Base-by-base conservation (phyloP, 2,329 filamentous ascomycete genomes). In the Thermoascus crustaceus region DNA sequence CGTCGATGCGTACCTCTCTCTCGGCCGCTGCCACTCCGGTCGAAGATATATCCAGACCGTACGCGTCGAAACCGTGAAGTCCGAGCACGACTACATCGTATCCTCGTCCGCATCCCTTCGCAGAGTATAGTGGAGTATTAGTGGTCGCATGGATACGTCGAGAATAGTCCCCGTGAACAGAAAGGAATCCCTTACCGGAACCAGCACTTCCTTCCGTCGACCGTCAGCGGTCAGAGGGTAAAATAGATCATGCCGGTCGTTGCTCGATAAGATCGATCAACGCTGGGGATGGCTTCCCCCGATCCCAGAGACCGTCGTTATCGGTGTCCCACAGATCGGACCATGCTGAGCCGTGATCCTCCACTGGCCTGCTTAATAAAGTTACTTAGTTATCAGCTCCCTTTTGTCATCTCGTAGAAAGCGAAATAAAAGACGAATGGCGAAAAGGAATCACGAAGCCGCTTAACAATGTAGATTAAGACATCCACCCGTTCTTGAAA, bases 51-150 rank as follows among this genome's bases (percentile, higher is more conserved):
- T 59, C 55, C 2, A 59, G 45, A 0, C 55, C 54, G 25, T 44
- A 50, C 1, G 39, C 51, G 20, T 57, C 50, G 19, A 55, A 57
- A 1, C 54, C 55, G 34, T 58, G 55, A 2, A 57, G 37, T 7
- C 53, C 51, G 3, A 59, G 35, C 48, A 54, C 50, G 25, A 57
- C 41, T 1, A 54, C 52, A 19, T 59, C 55, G 30, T 59, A 58
- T 5, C 55, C 55, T 20, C 43, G 40, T n/a, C 55, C 55, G 35
- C 55, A 58, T n/a, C 53, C 53, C 54, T 56, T n/a, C n/a, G 30
- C 8, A 18, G 14, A 34, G 11, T 7, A 11, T 19, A 29, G 19
- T 4, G 11, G 20, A 20, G 9, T 7, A 4, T 5, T 11, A 34
- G 7, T 23, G 7, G 18, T 19, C 13, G 7, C 8, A 19, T 14